Percentiles rank a stretch among this genome's conserved stretches.
Evolutionary conservation across 2,329 filamentous ascomycete genomes (phyloP).

Genomic region (Microdochium bolleyi): DNA sequence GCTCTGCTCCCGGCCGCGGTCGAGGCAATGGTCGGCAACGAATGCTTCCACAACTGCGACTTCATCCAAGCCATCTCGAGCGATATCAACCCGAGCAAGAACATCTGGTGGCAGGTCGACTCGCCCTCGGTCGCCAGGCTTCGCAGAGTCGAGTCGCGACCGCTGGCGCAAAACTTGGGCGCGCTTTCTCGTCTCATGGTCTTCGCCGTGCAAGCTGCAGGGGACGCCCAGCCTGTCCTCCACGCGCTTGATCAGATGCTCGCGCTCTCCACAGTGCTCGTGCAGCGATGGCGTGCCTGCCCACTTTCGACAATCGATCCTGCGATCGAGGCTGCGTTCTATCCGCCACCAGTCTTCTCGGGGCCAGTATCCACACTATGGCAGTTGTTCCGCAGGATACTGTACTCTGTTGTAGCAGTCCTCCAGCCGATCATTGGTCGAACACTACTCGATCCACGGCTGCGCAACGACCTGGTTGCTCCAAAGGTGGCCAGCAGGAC

Average conservation of each 20-base stretch:
- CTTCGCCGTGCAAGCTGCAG: conserved; percentile 52
- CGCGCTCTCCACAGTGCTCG: conserved; percentile 57
- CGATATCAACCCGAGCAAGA: conserved; percentile 53
- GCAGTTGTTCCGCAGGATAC: conserved; percentile 64
- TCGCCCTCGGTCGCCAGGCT: conserved; percentile 55
- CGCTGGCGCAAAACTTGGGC: conserved; percentile 59
- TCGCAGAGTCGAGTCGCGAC: conserved; percentile 48
- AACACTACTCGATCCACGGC: conserved; percentile 39
- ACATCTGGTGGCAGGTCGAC: conserved; percentile 56
- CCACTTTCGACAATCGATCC: conserved; percentile 66
- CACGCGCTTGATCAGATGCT: conserved; percentile 52
- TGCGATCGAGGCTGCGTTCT: conserved; percentile 52
- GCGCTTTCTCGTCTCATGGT: conserved; percentile 58
- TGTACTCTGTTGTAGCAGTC: conserved; percentile 69
- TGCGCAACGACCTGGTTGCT: conserved; percentile 38
- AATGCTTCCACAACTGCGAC: conserved; percentile 69
- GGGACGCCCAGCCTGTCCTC: conserved; percentile 35
- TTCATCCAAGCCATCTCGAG: conserved; percentile 64
- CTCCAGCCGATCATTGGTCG: conserved; percentile 68
- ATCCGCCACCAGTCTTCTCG: conserved; percentile 58
- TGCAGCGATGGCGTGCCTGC: conserved; percentile 66
- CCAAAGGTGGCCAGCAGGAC: conserved; percentile 62
- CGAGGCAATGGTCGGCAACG: conserved; percentile 58
- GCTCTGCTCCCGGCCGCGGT: conserved; percentile 62
- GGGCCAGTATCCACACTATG: conserved; percentile 65